Conservation (phyloP, 306 rosid species). For the Trichosanthes cucumerina region DNA sequence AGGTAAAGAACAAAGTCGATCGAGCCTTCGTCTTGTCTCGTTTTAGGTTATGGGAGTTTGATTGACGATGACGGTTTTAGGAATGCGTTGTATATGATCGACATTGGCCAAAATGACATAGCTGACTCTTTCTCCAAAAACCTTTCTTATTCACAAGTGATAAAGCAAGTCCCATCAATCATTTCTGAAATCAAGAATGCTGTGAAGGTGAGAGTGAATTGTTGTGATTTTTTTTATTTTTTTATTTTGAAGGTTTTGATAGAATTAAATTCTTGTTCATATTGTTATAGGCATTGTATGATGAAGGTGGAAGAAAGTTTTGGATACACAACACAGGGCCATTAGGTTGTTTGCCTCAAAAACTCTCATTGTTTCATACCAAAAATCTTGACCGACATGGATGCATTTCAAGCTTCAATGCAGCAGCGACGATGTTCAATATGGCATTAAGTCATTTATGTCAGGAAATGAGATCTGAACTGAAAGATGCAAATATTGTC, state of each 20-base stretch:
- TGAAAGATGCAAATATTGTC: constrained; percentile 54
- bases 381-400: constrained; percentile 52
- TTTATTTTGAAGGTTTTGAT: no score
- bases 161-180: constrained; percentile 48
- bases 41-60: constrained; percentile 36
- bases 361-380: constrained; percentile 34
- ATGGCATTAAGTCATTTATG: constrained; percentile 36
- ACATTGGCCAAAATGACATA: constrained; percentile 87
- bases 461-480: constrained; percentile 36
- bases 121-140: constrained; percentile 63
- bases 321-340: constrained; percentile 98
- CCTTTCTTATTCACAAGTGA: constrained; percentile 40
- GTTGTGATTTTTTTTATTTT: background rate
- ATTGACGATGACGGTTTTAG: constrained; percentile 46
- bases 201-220: constrained; percentile 32
- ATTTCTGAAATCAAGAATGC: constrained; percentile 52
- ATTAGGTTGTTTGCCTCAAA: constrained; percentile 82
- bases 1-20: background rate
- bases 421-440: constrained; percentile 65
- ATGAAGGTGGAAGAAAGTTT: constrained; percentile 79
- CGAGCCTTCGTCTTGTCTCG: background rate
- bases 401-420: constrained; percentile 60
- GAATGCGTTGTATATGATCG: constrained; percentile 78
- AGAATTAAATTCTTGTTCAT: background rate
- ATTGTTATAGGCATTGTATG: constrained; percentile 40